Evolutionary conservation across 148 eudicot genomes (phyloP), one percentile per base, ranked within the genome.

Genomic region (Spergularia bocconei): DNA sequence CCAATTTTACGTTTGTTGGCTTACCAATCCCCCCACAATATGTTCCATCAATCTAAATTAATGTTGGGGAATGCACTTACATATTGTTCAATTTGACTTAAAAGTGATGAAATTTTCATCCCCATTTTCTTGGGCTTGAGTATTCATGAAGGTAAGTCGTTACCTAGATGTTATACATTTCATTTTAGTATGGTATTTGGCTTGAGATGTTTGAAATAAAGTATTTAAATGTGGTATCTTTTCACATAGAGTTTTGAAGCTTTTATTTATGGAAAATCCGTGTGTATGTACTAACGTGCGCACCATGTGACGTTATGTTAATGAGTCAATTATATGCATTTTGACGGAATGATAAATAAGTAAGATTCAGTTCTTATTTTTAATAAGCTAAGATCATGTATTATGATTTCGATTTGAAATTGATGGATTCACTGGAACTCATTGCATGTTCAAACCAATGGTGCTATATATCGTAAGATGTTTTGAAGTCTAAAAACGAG

Each of bases 101-200:
- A 19, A 73, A 58, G 69, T 58, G 53, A 62, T 29, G 36, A 79
- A 75, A 70, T 39, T 67, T 20, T 11, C 17, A 9, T 53, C 69
- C 59, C 10, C n/a, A 57, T 71, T 80, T 80, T 66, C 69, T 57
- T 76, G 39, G 73, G 59, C 55, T 80, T 76, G 83, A 80, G 80
- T 80, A 67, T 66, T 54, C 58, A 52, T 61, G 72, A 80, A 80
- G 79, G 72, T 67, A 76, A 76, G 83, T 54, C 59, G 83, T 80
- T 80, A 79, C 82, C 73, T 78, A 75, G 82, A 66, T 55, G 72
- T 65, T 67, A 59, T 78, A 78, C 56, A 77, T 69, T 29, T 73
- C 25, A 67, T 25, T 75, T 61, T 59, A 66, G 65, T 59, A 71
- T 66, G 36, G 36, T 61, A 2, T 21, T 78, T 41, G 15, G 23